Base-by-base conservation (phyloP, 257 asterid species). In the Catharanthus roseus region DNA sequence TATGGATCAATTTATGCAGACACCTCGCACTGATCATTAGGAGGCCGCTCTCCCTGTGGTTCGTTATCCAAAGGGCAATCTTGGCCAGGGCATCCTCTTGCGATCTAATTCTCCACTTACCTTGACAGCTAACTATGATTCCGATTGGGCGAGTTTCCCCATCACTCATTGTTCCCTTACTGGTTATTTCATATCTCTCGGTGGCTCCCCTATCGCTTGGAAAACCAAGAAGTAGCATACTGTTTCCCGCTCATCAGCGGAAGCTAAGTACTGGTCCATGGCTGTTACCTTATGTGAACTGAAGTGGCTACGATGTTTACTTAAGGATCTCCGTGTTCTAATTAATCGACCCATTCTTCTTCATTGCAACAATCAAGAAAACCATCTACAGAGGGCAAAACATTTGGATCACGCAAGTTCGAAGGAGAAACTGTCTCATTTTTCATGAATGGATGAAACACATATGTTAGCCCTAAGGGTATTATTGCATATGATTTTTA, bases 171-270 rank as follows among this genome's bases (percentile, higher is more conserved):
- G 53, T 0, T 39, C 33, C 13, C 19, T 41, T 1, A 66, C 71
- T 16, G 71, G 53, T 1, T 66, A 44, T 39, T 38, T 39, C 42
- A 24, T 66, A 12, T 24, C 11, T 19, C 16, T 66, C 19, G 71
- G 71, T 34, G 41, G 24, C 0, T 66, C 71, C 3, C 71, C 33
- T 42, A 42, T 66, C 1, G 12, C 71, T 3, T 66, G 71, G 71
- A 12, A 23, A 2, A 5, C 71, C 23, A 66, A 66, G 55, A 66
- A 66, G 16, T 55, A 66, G 31, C 11, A 4, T 10, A 41, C 54
- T 6, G 54, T 66, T 13, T 39, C 71, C 3, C 29, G 56, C 10
- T 39, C 55, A 10, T 66, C 55, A 0, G 55, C 71, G 15, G 55
- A 66, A 28, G 71, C 55, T n/a, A n/a, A n/a, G n/a, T n/a, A n/a